A percentile compares a stretch with the other conserved stretches of the same genome.
These are phyloP conservation scores for Exophiala sp. DNA, from an alignment of 2,329 filamentous ascomycete species.

Conservation along the genomic window DNA sequence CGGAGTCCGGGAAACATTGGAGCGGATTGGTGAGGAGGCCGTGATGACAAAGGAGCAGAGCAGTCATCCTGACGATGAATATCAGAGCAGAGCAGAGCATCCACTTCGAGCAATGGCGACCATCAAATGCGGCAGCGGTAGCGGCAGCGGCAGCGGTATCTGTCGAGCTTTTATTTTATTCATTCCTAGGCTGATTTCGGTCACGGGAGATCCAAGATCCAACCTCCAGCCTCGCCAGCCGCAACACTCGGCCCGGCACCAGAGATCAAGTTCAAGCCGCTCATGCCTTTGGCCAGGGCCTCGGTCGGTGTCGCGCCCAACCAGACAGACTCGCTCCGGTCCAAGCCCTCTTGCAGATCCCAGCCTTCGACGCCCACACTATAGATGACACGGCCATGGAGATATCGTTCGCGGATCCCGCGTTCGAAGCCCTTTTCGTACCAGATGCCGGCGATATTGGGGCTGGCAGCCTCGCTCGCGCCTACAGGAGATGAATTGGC, in stretches of 20 bases:
- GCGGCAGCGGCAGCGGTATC: too few species aligned
- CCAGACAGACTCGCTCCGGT: conserved; percentile 40
- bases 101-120: too few species aligned
- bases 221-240: conserved; percentile 9
- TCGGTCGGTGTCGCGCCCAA: conserved; percentile 35
- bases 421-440: conserved; percentile 22
- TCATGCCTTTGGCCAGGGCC: conserved; percentile 12
- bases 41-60: too few species aligned
- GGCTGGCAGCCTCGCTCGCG: conserved; percentile 5
- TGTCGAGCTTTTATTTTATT: too few species aligned
- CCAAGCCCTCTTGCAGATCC: conserved; percentile 42
- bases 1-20: too few species aligned
- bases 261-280: neutral
- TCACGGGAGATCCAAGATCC: conserved; percentile 22
- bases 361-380: conserved; percentile 41
- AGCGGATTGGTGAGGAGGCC: too few species aligned
- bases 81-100: too few species aligned
- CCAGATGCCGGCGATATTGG: conserved; percentile 18
- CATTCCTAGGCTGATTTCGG: neutral
- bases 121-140: too few species aligned
- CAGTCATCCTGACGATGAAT: too few species aligned
- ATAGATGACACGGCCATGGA: conserved; percentile 41
- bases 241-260: neutral
- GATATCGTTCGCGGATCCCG: conserved; percentile 16
- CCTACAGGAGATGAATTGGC: conserved; percentile 7